These are phyloP conservation scores for Dothidotthia symphoricarpi DNA, from an alignment of 2,329 filamentous ascomycete genomes.

Conservation along the genomic window DNA sequence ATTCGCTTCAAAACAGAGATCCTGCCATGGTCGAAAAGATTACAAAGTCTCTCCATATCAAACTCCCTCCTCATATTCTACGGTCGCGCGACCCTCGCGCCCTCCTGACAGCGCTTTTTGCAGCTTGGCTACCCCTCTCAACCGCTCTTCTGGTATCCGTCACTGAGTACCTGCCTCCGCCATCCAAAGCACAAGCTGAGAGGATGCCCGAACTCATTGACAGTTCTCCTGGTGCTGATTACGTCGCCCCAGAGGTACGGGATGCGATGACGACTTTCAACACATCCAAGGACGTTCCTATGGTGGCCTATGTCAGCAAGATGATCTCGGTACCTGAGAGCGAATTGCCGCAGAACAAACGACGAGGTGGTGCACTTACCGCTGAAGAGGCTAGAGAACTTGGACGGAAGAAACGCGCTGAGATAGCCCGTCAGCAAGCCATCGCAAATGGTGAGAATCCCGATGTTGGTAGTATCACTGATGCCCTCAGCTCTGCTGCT, in stretches of 20 bases:
- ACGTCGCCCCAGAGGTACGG: conserved; percentile 67
- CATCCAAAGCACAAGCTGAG: conserved; percentile 72
- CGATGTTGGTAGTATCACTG: conserved; percentile 55
- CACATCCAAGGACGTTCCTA: conserved; percentile 66
- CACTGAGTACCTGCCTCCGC: conserved; percentile 87
- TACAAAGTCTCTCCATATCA: conserved; percentile 83
- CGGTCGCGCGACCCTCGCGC: conserved; percentile 80
- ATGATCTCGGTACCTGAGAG: conserved; percentile 95
- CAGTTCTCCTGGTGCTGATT: conserved; percentile 71
- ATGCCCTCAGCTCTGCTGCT: conserved; percentile 60
- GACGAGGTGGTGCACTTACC: conserved; percentile 65
- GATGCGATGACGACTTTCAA: conserved; percentile 83
- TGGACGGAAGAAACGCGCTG: conserved; percentile 82
- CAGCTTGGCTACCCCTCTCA: conserved; percentile 87
- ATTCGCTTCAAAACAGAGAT: conserved; percentile 57
- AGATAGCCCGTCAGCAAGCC: conserved; percentile 77
- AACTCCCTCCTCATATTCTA: conserved; percentile 77
- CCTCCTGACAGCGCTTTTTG: conserved; percentile 81
- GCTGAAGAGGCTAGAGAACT: conserved; percentile 88
- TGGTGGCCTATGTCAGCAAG: conserved; percentile 95
- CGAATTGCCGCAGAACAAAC: conserved; percentile 83
- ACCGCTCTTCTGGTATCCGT: conserved; percentile 91
- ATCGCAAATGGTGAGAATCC: conserved; percentile 45
- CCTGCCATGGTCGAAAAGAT: conserved; percentile 85
- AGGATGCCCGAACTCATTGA: conserved; percentile 77